These are phyloP conservation scores for Penicillium sp. DNA, from an alignment of 2,329 filamentous ascomycete genomes.

Conservation along the genomic window DNA sequence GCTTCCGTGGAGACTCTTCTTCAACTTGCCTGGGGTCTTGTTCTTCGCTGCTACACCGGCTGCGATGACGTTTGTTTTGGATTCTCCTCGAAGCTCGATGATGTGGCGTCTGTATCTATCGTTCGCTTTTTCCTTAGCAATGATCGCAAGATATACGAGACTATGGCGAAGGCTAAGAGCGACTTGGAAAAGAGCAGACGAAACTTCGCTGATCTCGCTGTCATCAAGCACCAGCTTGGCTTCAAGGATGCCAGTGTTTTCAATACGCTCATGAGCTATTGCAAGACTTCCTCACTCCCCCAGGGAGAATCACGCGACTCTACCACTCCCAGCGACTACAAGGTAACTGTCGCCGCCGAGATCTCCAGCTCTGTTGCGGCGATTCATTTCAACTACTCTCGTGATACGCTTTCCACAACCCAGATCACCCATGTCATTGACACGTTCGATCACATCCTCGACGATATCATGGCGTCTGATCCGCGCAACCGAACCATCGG, in stretches of 20 bases:
- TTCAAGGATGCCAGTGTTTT: constrained; percentile 27
- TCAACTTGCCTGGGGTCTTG: constrained; percentile 46
- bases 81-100: constrained; percentile 39
- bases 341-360: constrained; percentile 31
- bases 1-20: constrained; percentile 29
- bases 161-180: constrained; percentile 21
- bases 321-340: constrained; percentile 16
- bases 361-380: constrained; percentile 41
- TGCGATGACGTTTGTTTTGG: constrained; percentile 49
- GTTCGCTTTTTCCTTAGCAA: constrained; percentile 29
- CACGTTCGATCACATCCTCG: constrained; percentile 34
- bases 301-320: constrained; percentile 8
- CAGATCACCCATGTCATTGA: constrained; percentile 33
- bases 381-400: constrained; percentile 52
- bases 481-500: constrained; percentile 19
- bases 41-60: constrained; percentile 45
- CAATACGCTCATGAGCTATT: constrained; percentile 33
- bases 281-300: constrained; percentile 6
- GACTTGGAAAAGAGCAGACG: constrained; percentile 19
- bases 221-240: constrained; percentile 28
- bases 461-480: constrained; percentile 25
- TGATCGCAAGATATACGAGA: constrained; percentile 20
- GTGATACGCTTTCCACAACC: constrained; percentile 47
- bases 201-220: constrained; percentile 22
- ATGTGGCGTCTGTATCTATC: constrained; percentile 14